These are phyloP conservation scores for Berkeleyomyces rouxiae DNA, from an alignment of 2,329 filamentous ascomycete species.

Conservation along the genomic window DNA sequence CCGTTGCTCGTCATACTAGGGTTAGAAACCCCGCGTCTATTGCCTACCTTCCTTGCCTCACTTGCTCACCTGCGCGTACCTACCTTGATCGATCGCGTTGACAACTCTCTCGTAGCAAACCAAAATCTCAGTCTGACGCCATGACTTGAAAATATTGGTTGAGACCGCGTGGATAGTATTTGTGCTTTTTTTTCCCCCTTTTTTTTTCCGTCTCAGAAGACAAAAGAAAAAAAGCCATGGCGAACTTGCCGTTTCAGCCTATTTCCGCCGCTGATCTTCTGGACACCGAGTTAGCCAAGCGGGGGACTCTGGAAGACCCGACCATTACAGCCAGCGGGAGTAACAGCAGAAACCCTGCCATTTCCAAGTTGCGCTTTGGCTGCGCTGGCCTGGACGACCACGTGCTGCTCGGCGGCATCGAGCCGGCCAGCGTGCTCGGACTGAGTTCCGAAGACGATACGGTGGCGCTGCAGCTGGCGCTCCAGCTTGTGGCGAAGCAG, in stretches of 20 bases:
- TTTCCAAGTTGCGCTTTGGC: constrained; percentile 19
- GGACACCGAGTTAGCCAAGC: constrained; percentile 26
- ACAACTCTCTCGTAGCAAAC: neutral
- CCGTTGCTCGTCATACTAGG: neutral
- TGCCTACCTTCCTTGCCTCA: too few relatives aligned
- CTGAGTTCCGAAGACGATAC: constrained; percentile 35
- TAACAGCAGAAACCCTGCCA: constrained; percentile 21
- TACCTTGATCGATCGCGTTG: too few relatives aligned
- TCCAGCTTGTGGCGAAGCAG: neutral
- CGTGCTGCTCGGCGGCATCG: constrained; percentile 30
- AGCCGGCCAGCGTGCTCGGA: constrained; percentile 35
- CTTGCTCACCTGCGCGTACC: too few relatives aligned
- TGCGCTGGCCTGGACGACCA: constrained; percentile 32
- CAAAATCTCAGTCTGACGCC: neutral
- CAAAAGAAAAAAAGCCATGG: neutral
- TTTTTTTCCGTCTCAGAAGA: neutral
- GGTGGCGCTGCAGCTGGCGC: constrained; percentile 24
- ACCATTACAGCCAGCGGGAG: constrained; percentile 15
- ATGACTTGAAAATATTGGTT: neutral
- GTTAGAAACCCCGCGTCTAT: neutral
- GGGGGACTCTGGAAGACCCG: constrained; percentile 19
- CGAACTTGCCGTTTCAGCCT: constrained; percentile 19
- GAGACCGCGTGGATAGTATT: neutral
- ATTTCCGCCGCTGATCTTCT: constrained; percentile 29
- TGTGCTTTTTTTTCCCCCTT: neutral